Percentiles rank a stretch among this genome's conserved stretches.
Conservation (phyloP, 164 flowering plant species). For the Cinnamomum micranthum region DNA sequence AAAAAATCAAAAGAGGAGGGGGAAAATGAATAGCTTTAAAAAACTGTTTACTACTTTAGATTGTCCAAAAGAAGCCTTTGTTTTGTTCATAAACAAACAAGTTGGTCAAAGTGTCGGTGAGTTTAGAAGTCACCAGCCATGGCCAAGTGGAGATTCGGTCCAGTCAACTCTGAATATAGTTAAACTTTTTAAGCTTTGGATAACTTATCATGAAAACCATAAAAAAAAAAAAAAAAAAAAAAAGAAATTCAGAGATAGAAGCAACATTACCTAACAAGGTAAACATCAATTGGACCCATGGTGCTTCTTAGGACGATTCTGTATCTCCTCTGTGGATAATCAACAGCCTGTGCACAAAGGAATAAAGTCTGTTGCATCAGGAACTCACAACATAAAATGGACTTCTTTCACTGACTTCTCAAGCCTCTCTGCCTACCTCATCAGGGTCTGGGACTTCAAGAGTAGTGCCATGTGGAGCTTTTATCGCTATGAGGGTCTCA, state of each 20-base stretch:
- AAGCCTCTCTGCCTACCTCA: slow-evolving; percentile 50
- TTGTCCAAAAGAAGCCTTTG: background rate
- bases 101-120: background rate
- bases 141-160: background rate
- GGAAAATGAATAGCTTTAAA: background rate
- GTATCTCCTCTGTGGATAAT: slow-evolving; percentile 91
- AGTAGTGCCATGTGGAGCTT: slow-evolving; percentile 98
- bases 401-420: background rate
- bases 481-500: slow-evolving; percentile 88
- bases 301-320: slow-evolving; percentile 91
- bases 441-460: slow-evolving; percentile 98
- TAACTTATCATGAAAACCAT: background rate
- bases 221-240: background rate
- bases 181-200: background rate
- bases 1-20: too few species aligned
- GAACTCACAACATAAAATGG: background rate
- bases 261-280: slow-evolving; percentile 75
- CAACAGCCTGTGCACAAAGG: slow-evolving; percentile 58
- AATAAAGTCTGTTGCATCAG: background rate
- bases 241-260: slow-evolving; percentile 1
- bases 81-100: background rate
- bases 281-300: slow-evolving; percentile 96
- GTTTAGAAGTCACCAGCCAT: too few species aligned
- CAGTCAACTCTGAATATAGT: background rate
- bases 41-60: background rate